Evolutionary conservation across 208 protist species (phyloP), one percentile per base, ranked within the genome.

Genomic region (Trypanosoma rangeli): DNA sequence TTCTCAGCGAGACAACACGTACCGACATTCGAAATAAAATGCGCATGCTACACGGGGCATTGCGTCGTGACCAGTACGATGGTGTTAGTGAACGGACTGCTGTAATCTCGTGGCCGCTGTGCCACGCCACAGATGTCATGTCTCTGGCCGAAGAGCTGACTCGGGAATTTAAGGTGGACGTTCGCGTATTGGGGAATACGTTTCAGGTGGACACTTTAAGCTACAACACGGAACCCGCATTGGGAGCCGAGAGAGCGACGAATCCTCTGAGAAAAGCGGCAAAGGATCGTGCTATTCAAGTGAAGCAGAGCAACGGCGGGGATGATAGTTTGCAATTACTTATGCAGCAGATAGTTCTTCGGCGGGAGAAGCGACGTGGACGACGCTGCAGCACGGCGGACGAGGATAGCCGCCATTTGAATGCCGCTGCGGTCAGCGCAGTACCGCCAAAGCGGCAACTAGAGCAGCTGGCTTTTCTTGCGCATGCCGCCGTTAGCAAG

Each of bases 101-200:
- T 9, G 78, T 94, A 22, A 74, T 94, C 31, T 79, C 89, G 65
- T 91, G 85, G 84, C 89, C 89, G 35, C 67, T 94, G 12, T 93
- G 86, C 46, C 59, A 77, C 20, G 86, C 86, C 13, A 26, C 46
- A 15, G 88, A 94, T 61, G 80, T 81, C 1, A n/a, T 67, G 29
- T 39, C 66, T 20, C 60, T 94, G 26, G 89, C 89, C 4, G 69
- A 55, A 3, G 69, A 72, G 24, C 75, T 94, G 42, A 86, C 82
- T 20, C 78, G 74, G 5, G 82, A 91, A 48, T 89, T 94, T 53
- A 82, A 90, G 54, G 60, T 94, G 12, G 79, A 89, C 49, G 82
- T 94, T 29, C 81, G 82, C 20, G 89, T 94, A 24, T 59, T 94
- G 16, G 88, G 85, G 0, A 71, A 71, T 3, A 78, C 54, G 24